Conservation (phyloP, 192 early-diverging fungal species). For the Backusella circina region DNA sequence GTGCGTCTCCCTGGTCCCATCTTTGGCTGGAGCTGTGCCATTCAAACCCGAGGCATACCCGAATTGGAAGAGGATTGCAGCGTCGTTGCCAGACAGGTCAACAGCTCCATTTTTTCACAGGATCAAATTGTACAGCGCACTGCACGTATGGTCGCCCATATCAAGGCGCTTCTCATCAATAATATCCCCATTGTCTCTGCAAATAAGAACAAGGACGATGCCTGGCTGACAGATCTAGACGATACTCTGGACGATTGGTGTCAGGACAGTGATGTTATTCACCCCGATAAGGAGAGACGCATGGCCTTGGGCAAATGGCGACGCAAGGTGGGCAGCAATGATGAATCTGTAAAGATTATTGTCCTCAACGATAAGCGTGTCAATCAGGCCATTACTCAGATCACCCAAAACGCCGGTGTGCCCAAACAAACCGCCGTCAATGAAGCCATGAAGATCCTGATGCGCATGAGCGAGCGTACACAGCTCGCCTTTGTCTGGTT, state of each 20-base stretch:
- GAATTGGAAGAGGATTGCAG: not conserved
- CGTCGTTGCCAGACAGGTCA: constrained; percentile 21
- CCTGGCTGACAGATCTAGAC: constrained; percentile 33
- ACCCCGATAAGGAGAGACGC: constrained; percentile 7
- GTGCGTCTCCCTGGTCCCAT: constrained; percentile 10
- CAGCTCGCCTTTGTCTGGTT: constrained; percentile 36
- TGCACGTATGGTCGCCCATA: constrained; percentile 22
- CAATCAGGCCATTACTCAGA: constrained; percentile 22
- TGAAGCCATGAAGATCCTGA: constrained; percentile 30
- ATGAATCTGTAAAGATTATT: constrained; percentile 35
- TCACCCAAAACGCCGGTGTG: constrained; percentile 34
- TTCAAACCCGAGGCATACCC: not conserved
- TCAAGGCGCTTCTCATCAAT: constrained; percentile 14
- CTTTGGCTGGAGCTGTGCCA: constrained; percentile 25
- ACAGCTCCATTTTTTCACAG: constrained; percentile 26
- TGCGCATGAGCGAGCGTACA: constrained; percentile 37
- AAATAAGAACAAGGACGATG: constrained; percentile 22
- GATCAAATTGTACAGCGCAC: constrained; percentile 22
- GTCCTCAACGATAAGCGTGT: constrained; percentile 37
- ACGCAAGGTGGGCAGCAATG: constrained; percentile 32
- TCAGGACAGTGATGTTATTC: constrained; percentile 18
- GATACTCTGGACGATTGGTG: constrained; percentile 35
- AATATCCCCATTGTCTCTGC: not conserved
- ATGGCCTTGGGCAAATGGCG: constrained; percentile 33
- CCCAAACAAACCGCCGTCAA: constrained; percentile 31